Conservation (phyloP, 495 filamentous ascomycete genomes). For the Podospora pseudopauciseta region DNA sequence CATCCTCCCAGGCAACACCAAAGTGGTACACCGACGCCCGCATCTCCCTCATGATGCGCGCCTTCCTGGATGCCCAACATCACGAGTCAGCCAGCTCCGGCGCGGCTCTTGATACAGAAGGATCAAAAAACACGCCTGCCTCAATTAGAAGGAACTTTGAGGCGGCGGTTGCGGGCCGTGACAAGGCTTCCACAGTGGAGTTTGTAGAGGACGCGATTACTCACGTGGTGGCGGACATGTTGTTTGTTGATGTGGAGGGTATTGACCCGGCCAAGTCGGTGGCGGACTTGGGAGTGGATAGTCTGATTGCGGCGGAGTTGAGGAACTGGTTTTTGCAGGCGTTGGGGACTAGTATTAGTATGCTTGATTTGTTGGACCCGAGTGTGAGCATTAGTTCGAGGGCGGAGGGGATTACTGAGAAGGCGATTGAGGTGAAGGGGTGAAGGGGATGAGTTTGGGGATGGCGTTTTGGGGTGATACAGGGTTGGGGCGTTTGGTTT, state of each 20-base stretch:
- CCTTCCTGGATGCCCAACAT: neutral
- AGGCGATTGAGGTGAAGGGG: neutral
- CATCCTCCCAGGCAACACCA: neutral
- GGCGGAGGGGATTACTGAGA: neutral
- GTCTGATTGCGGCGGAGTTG: constrained; percentile 48
- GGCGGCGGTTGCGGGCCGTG: neutral
- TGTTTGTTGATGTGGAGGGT: constrained; percentile 30
- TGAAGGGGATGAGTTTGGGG: neutral
- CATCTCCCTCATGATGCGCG: neutral
- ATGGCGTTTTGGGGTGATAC: neutral
- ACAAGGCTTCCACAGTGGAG: neutral
- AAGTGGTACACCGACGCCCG: neutral
- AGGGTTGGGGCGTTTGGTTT: too few relatives aligned
- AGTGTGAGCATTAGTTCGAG: neutral
- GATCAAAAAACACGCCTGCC: neutral
- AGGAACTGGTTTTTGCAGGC: constrained; percentile 48
- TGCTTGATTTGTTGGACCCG: constrained; percentile 34
- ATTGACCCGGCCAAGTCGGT: constrained; percentile 33
- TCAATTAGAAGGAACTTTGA: neutral
- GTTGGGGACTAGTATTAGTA: constrained; percentile 38
- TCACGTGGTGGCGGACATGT: neutral
- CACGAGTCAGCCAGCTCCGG: neutral
- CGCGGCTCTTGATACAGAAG: neutral
- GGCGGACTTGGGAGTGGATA: constrained; percentile 42
- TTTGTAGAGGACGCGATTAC: neutral